phyloP scores from a whole-genome alignment of 2,329 filamentous ascomycete species.

The Biscogniauxia sp. region DNA sequence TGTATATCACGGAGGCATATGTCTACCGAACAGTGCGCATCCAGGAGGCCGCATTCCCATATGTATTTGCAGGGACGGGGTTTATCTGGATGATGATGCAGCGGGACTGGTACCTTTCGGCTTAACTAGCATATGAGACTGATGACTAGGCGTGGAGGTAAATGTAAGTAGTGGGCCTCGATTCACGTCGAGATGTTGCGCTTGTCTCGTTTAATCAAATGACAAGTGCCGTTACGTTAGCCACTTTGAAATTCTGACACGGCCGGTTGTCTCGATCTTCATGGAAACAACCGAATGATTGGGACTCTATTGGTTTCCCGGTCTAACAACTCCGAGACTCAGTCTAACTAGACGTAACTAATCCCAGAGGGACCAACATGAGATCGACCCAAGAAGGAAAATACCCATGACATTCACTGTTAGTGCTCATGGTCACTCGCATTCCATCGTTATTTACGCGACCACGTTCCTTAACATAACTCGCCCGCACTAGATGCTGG shows the following conservation, averaged over 20 bases:
- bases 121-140: background rate
- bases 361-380: background rate
- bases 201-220: background rate
- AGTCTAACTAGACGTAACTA: background rate
- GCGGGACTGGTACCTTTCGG: constrained; percentile 21
- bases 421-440: background rate
- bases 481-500: background rate
- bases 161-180: background rate
- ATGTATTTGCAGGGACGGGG: constrained; percentile 18
- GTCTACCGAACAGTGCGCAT: constrained; percentile 26
- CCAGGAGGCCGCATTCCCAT: constrained; percentile 22
- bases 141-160: background rate
- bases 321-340: background rate
- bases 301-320: background rate
- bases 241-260: background rate
- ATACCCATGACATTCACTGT: background rate
- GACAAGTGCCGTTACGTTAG: background rate
- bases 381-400: too few species aligned
- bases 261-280: background rate
- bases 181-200: background rate
- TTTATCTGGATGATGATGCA: constrained; percentile 27
- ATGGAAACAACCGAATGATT: background rate
- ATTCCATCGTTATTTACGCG: background rate
- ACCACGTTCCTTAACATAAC: background rate
- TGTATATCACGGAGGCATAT: constrained; percentile 29